Percentiles rank a stretch among this genome's conserved stretches.
Conservation (phyloP, 225 moss, liverwort and hornwort species). For the Bryum argenteum region DNA sequence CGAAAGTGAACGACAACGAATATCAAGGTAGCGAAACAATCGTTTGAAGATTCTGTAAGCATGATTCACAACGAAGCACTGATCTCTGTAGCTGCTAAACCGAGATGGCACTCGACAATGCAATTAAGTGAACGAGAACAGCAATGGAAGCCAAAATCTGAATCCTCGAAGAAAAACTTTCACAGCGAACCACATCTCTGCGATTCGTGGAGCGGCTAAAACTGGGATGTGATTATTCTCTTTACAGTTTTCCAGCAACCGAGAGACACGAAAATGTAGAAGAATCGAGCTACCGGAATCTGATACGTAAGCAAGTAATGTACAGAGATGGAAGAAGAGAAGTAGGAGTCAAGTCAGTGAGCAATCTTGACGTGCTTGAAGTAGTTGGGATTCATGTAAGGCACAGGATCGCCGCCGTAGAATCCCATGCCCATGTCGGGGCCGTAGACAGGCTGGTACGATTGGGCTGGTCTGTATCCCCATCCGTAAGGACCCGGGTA, state of each 20-base stretch:
- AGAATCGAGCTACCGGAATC: slow-evolving; percentile 5
- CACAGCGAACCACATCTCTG: slow-evolving; percentile 30
- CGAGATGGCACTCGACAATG: too few relatives aligned
- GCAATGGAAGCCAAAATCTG: too few relatives aligned
- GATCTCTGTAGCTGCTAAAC: too few relatives aligned
- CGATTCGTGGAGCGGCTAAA: slow-evolving; percentile 43
- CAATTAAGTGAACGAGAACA: too few relatives aligned
- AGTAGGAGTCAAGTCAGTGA: slow-evolving; percentile 23
- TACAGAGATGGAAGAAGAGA: neutral
- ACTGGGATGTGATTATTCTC: slow-evolving; percentile 14
- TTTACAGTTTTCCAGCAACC: slow-evolving; percentile 5
- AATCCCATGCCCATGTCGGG: slow-evolving; percentile 34
- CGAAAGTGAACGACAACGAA: too few relatives aligned
- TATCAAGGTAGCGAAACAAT: too few relatives aligned
- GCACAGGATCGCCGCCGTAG: slow-evolving; percentile 35
- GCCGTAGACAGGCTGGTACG: slow-evolving; percentile 50
- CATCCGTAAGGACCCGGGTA: slow-evolving; percentile 26
- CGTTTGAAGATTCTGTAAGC: too few relatives aligned
- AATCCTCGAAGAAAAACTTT: slow-evolving; percentile 3
- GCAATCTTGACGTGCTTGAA: slow-evolving; percentile 57
- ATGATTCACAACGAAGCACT: too few relatives aligned
- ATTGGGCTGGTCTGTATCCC: slow-evolving; percentile 44
- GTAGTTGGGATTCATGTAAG: slow-evolving; percentile 53
- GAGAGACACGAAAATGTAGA: neutral
- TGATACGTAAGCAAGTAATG: neutral